Evolutionary conservation across 169 alveolate genomes (phyloP), one percentile per base, ranked within the genome.

Genomic region (Theileria orientalis): DNA sequence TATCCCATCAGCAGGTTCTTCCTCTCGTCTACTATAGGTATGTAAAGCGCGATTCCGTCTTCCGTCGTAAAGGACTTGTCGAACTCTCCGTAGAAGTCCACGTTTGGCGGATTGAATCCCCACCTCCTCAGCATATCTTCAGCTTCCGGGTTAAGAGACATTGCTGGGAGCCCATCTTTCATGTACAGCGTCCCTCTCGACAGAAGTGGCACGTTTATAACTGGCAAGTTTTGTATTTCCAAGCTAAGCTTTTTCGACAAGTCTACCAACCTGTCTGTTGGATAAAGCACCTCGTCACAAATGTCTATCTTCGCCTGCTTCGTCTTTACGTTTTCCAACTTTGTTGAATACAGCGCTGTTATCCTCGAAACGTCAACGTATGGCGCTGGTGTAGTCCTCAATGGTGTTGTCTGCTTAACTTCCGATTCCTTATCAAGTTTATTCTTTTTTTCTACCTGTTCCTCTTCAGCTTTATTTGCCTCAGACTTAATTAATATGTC

Each of bases 111-210:
- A 16, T 61, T 61, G 47, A 85, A 52, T 25, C 84, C 86, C 93
- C 93, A 89, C 69, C 77, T 87, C 41, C 59, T 62, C 3, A 89
- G 74, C 14, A 89, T 46, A 61, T 77, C 79, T 40, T 63, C 83
- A 1, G 92, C 93, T 41, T 89, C 93, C 35, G 79, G 82, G 62
- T 85, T 89, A 60, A 88, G 83, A 30, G 68, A 72, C 92, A 89
- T 89, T 16, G 85, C 86, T n/a, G 93, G 93, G 46, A 83, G 87
- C 6, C 90, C 91, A 33, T 74, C 89, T 27, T 84, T 68, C 44
- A 84, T 23, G 74, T 59, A 56, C 7, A 85, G 76, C 35, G 80
- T 83, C 19, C 93, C 93, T 40, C 90, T 78, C 30, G 83, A 84
- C 57, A 89, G 69, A 11, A 74, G 77, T 30, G 93, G 93, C 40